These are phyloP conservation scores for Flaveria linearis DNA, from an alignment of 129 eudicot genomes.

Conservation along the genomic window DNA sequence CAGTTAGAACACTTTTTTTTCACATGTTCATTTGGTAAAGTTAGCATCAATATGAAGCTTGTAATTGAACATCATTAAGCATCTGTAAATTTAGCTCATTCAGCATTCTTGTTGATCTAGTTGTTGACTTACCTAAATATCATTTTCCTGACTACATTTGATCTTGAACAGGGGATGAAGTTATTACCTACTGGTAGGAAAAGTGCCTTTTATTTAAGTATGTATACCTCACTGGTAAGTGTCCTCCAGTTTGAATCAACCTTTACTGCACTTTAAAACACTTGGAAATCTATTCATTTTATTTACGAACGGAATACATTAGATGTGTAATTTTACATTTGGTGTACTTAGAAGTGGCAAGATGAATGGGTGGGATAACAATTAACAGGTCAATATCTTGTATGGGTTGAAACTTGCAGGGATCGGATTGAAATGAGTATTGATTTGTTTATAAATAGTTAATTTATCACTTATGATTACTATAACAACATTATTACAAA, in stretches of 20 bases:
- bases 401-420: not conserved
- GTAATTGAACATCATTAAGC: not conserved
- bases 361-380: not conserved
- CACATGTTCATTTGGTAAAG: not conserved
- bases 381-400: not conserved
- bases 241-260: not conserved
- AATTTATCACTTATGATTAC: too few species aligned
- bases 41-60: constrained; percentile 1
- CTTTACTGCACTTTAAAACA: not conserved
- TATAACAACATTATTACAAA: too few species aligned
- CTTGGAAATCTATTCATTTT: not conserved
- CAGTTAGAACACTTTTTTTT: not conserved
- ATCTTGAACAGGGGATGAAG: constrained; percentile 75
- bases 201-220: constrained; percentile 65
- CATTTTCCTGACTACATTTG: constrained; percentile 12
- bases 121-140: not conserved
- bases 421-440: not conserved
- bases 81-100: not conserved
- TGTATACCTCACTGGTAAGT: constrained; percentile 74
- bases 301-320: not conserved
- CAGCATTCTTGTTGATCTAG: not conserved
- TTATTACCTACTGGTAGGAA: constrained; percentile 92
- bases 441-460: too few species aligned
- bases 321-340: not conserved
- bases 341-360: not conserved